These are phyloP conservation scores for Penicillium antarcticum DNA, from an alignment of 495 filamentous ascomycete genomes.

Conservation along the genomic window DNA sequence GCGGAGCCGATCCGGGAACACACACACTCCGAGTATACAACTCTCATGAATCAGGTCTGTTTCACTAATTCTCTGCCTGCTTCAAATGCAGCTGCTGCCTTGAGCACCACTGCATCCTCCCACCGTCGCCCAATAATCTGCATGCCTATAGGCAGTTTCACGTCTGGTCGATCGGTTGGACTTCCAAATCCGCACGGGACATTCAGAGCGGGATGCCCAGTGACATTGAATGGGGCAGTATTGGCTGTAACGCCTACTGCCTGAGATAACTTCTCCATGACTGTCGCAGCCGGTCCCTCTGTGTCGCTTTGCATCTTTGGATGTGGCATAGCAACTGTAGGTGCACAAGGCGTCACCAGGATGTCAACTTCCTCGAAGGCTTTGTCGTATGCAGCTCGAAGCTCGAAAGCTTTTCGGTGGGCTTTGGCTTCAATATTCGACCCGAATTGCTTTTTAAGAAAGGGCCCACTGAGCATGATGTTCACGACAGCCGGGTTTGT, in stretches of 20 bases:
- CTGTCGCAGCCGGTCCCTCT: slow-evolving; percentile 1
- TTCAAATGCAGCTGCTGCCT: slow-evolving; percentile 25
- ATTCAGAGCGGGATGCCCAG: slow-evolving; percentile 54
- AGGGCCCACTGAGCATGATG: slow-evolving; percentile 29
- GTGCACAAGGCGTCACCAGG: slow-evolving; percentile 41
- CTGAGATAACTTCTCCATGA: slow-evolving; percentile 30
- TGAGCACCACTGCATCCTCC: slow-evolving; percentile 33
- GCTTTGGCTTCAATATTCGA: slow-evolving; percentile 35
- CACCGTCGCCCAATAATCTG: slow-evolving; percentile 53
- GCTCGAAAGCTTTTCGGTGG: slow-evolving; percentile 36
- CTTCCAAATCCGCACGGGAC: slow-evolving; percentile 48
- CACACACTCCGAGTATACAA: too few species aligned
- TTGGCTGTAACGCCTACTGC: slow-evolving; percentile 45
- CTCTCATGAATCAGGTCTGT: too few species aligned
- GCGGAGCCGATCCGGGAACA: too few species aligned
- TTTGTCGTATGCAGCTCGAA: slow-evolving; percentile 43
- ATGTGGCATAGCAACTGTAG: slow-evolving; percentile 37
- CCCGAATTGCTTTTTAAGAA: slow-evolving; percentile 20
- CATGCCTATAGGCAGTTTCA: slow-evolving; percentile 53
- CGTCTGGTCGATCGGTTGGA: slow-evolving; percentile 25
- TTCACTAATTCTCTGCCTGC: background rate
- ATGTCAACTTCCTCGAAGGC: slow-evolving; percentile 42
- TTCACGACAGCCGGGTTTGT: slow-evolving; percentile 31
- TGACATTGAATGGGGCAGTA: slow-evolving; percentile 52
- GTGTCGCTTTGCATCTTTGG: slow-evolving; percentile 11